phyloP scores from a whole-genome alignment of 2,329 filamentous ascomycete genomes.

The Neofusicoccum parvum region DNA sequence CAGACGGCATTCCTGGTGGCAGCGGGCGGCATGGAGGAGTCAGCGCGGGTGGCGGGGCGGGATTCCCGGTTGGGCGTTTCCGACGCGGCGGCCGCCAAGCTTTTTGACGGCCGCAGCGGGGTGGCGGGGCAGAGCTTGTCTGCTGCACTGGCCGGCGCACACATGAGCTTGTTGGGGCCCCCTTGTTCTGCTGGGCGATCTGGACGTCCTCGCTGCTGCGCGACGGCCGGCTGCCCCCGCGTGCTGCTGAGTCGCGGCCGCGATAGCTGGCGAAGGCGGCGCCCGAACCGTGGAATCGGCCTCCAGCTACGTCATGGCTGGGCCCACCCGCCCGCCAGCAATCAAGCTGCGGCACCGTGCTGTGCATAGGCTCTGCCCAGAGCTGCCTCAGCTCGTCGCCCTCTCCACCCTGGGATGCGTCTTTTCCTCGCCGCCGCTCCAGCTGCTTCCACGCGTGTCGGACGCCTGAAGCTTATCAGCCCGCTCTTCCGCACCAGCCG shows the following conservation, averaged over 20 bases:
- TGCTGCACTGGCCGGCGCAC: background rate
- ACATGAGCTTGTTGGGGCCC: background rate
- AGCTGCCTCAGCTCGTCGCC: background rate
- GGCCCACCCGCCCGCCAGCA: background rate
- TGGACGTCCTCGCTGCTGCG: background rate
- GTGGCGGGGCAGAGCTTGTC: background rate
- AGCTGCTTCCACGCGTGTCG: background rate
- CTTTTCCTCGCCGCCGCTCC: background rate
- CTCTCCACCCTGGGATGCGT: background rate
- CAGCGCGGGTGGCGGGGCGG: background rate
- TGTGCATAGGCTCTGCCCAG: background rate
- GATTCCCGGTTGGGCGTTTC: background rate
- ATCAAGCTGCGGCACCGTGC: background rate
- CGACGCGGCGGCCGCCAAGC: background rate
- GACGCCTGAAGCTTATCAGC: background rate
- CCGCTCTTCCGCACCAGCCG: background rate
- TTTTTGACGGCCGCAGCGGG: background rate
- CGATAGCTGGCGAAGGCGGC: background rate
- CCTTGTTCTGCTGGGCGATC: background rate
- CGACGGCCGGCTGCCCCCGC: background rate
- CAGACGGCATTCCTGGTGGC: too few relatives aligned
- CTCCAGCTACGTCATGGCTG: background rate
- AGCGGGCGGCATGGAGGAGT: too few relatives aligned
- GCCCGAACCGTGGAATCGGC: background rate
- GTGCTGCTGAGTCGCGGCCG: conserved; percentile 2